phyloP scores from a whole-genome alignment of 176 grass and related monocot genomes.

The Bromus sterilis region DNA sequence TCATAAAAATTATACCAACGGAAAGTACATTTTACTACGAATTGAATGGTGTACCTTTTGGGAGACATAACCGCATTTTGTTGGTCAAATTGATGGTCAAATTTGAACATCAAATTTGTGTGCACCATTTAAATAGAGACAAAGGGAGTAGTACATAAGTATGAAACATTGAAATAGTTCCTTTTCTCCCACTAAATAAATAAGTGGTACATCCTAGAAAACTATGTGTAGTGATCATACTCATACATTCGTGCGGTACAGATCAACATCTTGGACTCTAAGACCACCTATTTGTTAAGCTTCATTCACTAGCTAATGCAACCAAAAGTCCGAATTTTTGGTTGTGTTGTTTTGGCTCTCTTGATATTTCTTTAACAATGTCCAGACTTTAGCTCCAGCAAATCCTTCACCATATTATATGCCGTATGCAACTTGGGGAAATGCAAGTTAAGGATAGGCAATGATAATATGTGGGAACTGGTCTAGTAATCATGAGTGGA shows the following conservation, averaged over 20 bases:
- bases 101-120: too few relatives aligned
- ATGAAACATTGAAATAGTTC: background rate
- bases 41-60: too few relatives aligned
- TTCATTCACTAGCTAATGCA: too few relatives aligned
- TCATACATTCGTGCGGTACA: background rate
- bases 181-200: background rate
- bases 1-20: too few relatives aligned
- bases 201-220: background rate
- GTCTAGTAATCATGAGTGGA: slow-evolving; percentile 7
- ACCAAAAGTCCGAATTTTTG: too few relatives aligned
- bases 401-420: background rate
- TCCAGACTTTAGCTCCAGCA: background rate
- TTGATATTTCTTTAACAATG: slow-evolving; percentile 8
- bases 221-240: background rate
- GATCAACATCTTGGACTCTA: background rate
- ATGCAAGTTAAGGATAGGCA: slow-evolving; percentile 6
- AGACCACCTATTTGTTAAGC: background rate
- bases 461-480: background rate
- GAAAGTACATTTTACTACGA: too few relatives aligned
- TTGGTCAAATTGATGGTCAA: too few relatives aligned
- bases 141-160: background rate
- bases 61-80: too few relatives aligned
- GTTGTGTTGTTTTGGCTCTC: too few relatives aligned
- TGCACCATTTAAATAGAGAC: too few relatives aligned
- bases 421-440: background rate